Evolutionary conservation across 345 rosid species (phyloP).

Genomic region (Diplotaxis tenuifolia): DNA sequence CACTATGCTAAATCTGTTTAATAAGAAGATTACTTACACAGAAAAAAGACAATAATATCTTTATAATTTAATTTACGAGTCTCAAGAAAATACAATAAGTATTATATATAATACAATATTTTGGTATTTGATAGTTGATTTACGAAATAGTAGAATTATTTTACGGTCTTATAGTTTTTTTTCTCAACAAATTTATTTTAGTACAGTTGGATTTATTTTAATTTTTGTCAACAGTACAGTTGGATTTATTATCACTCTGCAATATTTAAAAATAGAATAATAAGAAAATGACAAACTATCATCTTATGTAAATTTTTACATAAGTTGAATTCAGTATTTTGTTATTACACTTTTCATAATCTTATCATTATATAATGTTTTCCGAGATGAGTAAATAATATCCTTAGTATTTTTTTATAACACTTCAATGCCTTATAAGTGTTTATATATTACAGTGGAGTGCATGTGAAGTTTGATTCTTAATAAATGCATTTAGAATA

Average conservation of each 20-base stretch:
- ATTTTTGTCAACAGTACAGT: neutral
- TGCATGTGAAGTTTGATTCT: neutral
- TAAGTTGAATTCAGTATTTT: neutral
- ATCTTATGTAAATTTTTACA: neutral
- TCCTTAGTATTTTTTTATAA: neutral
- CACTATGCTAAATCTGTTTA: conserved; percentile 1
- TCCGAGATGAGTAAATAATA: neutral
- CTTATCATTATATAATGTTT: neutral
- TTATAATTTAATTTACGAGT: neutral
- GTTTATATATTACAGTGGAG: neutral
- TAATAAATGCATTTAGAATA: neutral
- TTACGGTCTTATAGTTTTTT: neutral
- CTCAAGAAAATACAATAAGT: neutral
- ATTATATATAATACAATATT: neutral
- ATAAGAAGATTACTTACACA: neutral
- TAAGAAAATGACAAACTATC: neutral
- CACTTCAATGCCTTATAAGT: too few species aligned
- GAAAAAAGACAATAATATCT: neutral
- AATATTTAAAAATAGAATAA: neutral
- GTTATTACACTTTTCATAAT: neutral
- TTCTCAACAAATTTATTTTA: neutral
- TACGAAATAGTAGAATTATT: neutral
- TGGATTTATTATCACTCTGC: neutral
- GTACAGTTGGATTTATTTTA: too few species aligned
- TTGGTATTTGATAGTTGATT: neutral